These are phyloP conservation scores for Xylaria sp. DNA, from an alignment of 2,329 filamentous ascomycete species.

Conservation along the genomic window DNA sequence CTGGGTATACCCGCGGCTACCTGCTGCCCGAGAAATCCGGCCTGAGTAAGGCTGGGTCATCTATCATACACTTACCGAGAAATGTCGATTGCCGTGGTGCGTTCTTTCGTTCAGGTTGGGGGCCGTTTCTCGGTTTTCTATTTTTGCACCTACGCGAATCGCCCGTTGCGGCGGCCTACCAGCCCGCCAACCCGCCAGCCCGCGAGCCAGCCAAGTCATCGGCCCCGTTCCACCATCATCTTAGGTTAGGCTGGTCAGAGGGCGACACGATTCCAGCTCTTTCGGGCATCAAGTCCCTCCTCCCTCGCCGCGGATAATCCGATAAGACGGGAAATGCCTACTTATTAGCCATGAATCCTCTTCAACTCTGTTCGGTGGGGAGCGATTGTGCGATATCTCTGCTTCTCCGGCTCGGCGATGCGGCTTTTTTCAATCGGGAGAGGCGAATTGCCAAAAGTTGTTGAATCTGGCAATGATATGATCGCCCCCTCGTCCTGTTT, in stretches of 20 bases:
- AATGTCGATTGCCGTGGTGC: background rate
- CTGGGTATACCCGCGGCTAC: background rate
- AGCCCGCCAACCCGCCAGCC: no score
- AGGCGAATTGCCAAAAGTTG: background rate
- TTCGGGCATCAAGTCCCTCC: background rate
- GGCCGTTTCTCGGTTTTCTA: background rate
- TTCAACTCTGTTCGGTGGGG: background rate
- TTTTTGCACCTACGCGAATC: background rate
- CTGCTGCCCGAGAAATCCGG: background rate
- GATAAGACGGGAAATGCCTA: no score
- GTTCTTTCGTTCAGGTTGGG: background rate
- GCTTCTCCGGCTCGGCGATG: no score
- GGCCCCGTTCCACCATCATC: background rate
- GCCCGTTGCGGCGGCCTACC: background rate
- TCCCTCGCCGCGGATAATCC: background rate
- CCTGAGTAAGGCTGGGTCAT: background rate
- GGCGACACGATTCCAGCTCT: background rate
- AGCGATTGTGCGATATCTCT: no score
- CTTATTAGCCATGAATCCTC: background rate
- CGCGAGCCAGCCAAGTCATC: background rate
- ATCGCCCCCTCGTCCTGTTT: constrained; percentile 1
- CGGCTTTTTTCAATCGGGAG: background rate
- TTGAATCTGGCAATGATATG: background rate
- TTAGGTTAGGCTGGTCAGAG: background rate
- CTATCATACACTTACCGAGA: no score